Base-by-base conservation (phyloP, 2,329 filamentous ascomycete genomes). In the Pyricularia pennisetigena region DNA sequence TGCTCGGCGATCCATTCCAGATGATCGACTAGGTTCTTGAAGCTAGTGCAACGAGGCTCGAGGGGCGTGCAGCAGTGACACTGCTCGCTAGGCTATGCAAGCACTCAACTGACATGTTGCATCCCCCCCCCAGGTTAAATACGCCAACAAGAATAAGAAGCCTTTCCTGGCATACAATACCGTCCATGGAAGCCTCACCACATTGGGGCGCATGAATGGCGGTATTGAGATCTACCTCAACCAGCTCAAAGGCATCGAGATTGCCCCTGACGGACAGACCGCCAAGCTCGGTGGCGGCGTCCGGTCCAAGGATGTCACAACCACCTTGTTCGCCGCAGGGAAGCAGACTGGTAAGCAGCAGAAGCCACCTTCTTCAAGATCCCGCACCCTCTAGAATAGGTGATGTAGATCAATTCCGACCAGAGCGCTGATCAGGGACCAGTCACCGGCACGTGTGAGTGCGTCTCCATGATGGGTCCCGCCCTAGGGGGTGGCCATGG, bases 401-500 rank as follows among this genome's bases (percentile, higher is more conserved):
- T n/a, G n/a, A 20, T 10, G 10, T 14, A 4, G 12, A 30, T 9
- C 62, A 8, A 16, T 29, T 24, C 10, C 10, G 9, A 49, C 35
- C 41, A 49, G 41, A 49, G 41, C 20, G n/a, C 63, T 35, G 29
- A 10, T 30, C 30, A 64, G 8, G 0, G 8, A 24, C 23, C 30
- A 65, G 63, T 65, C 14, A 65, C 63, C 10, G 82, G 82, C 54
- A 80, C 78, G 9, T 87, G 85, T 71, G 83, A 85, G 74, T 86
- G 83, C 70, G 63, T 81, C 77, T 41, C 78, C 73, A 72, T 72
- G 65, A 67, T 76, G 23, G 75, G 75, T 0, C 84, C 83, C 0
- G 83, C 78, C 0, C 79, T 88, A 0, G 86, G 86, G 2, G 86
- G 86, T 68, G 85, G 86, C 4, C 82, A 86, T 73, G 85, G 86